Conservation (phyloP, 352 stramenopile genomes). For the Globisporangium middletonii region DNA sequence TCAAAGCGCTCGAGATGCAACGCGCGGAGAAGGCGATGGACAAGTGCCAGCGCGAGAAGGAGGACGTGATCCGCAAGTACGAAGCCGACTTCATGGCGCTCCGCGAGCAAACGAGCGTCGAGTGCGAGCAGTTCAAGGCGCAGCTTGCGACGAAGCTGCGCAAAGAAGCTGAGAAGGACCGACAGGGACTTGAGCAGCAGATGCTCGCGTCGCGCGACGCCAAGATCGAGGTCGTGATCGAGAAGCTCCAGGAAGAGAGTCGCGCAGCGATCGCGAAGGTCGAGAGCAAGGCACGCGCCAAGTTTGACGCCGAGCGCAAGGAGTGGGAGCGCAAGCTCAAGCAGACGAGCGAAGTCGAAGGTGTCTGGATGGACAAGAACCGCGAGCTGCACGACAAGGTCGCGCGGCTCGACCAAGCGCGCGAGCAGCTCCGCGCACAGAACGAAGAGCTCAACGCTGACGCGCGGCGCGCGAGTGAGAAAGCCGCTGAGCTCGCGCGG, state of each 20-base stretch:
- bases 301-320: constrained; percentile 51
- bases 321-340: constrained; percentile 71
- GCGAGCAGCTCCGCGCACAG: constrained; percentile 41
- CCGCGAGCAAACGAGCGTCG: constrained; percentile 48
- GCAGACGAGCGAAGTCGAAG: constrained; percentile 70
- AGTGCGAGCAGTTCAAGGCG: constrained; percentile 61
- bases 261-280: constrained; percentile 41
- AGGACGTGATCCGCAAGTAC: constrained; percentile 57
- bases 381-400: constrained; percentile 69
- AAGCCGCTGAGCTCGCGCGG: constrained; percentile 40
- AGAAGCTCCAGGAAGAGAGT: constrained; percentile 73
- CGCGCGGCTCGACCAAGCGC: constrained; percentile 34
- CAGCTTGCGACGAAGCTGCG: constrained; percentile 49
- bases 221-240: constrained; percentile 79
- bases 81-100: constrained; percentile 46
- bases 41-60: constrained; percentile 56
- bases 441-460: constrained; percentile 41
- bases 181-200: constrained; percentile 54
- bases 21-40: constrained; percentile 28
- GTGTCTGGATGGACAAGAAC: constrained; percentile 85
- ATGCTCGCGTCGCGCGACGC: constrained; percentile 68
- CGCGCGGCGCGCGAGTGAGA: constrained; percentile 37
- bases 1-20: constrained; percentile 39
- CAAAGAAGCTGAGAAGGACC: constrained; percentile 49
- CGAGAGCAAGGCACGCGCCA: constrained; percentile 38